phyloP scores from a whole-genome alignment of 2,329 filamentous ascomycete genomes.

The Nemania sp. region DNA sequence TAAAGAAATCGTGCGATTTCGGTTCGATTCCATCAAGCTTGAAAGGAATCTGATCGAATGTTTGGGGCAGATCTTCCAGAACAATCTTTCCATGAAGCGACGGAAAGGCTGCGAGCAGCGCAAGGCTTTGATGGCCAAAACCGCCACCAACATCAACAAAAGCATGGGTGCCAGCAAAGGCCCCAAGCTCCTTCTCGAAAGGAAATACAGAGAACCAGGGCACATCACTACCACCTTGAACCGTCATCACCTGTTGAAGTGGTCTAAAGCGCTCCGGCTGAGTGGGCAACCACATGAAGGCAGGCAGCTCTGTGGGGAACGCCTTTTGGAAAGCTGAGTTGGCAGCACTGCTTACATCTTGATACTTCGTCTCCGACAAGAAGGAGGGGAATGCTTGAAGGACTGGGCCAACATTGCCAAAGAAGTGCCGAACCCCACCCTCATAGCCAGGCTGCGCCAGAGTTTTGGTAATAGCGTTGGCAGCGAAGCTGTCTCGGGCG shows the following conservation, averaged over 20 bases:
- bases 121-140: constrained; percentile 38
- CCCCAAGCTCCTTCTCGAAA: constrained; percentile 35
- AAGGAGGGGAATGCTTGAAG: constrained; percentile 28
- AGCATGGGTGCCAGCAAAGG: not conserved
- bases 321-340: constrained; percentile 46
- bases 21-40: not conserved
- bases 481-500: constrained; percentile 25
- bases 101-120: constrained; percentile 15
- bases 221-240: constrained; percentile 38
- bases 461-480: constrained; percentile 25
- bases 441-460: constrained; percentile 30
- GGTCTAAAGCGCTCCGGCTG: constrained; percentile 41
- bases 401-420: constrained; percentile 21
- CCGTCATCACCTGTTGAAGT: constrained; percentile 46
- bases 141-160: constrained; percentile 24
- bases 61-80: constrained; percentile 17
- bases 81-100: constrained; percentile 4
- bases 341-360: constrained; percentile 40
- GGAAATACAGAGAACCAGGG: constrained; percentile 45
- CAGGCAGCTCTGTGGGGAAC: constrained; percentile 41
- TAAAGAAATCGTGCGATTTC: not conserved
- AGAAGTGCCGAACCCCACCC: constrained; percentile 24
- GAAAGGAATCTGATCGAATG: constrained; percentile 7
- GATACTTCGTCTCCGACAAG: constrained; percentile 41
- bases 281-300: constrained; percentile 44